These are phyloP conservation scores for Blastocladiella britannica DNA, from an alignment of 192 early-diverging fungal genomes.

Conservation along the genomic window DNA sequence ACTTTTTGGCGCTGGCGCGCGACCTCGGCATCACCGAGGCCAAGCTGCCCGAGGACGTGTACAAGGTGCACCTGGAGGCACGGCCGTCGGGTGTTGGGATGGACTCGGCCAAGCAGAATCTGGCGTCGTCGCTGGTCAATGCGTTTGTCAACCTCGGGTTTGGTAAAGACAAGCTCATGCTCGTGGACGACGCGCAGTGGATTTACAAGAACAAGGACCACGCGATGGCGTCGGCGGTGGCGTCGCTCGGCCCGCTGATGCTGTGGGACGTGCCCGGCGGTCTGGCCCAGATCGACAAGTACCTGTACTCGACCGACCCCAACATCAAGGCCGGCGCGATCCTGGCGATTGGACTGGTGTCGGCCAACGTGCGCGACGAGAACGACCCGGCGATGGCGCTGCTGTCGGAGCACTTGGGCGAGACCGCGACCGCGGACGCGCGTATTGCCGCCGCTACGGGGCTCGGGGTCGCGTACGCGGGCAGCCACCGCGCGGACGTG, in stretches of 20 bases:
- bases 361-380: slow-evolving; percentile 71
- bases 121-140: slow-evolving; percentile 95
- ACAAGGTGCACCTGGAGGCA: slow-evolving; percentile 85
- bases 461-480: slow-evolving; percentile 87
- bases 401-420: slow-evolving; percentile 56
- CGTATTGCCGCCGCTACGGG: slow-evolving; percentile 67
- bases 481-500: slow-evolving; percentile 67
- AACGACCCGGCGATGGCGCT: slow-evolving; percentile 81
- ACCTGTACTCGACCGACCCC: slow-evolving; percentile 69
- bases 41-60: slow-evolving; percentile 93
- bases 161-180: slow-evolving; percentile 80
- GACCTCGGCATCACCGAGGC: slow-evolving; percentile 89
- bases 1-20: slow-evolving; percentile 70
- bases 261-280: slow-evolving; percentile 90
- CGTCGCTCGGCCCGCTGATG: slow-evolving; percentile 78
- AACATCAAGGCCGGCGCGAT: slow-evolving; percentile 83
- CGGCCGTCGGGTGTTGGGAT: slow-evolving; percentile 35
- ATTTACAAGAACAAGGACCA: slow-evolving; percentile 98
- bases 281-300: slow-evolving; percentile 82
- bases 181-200: slow-evolving; percentile 49
- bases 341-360: slow-evolving; percentile 83
- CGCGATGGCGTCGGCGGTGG: slow-evolving; percentile 84
- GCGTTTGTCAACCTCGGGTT: slow-evolving; percentile 98
- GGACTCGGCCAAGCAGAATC: slow-evolving; percentile 85
- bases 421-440: slow-evolving; percentile 26